These are phyloP conservation scores for Arthrobotrys sinensis DNA, from an alignment of 2,329 filamentous ascomycete genomes.

Conservation along the genomic window DNA sequence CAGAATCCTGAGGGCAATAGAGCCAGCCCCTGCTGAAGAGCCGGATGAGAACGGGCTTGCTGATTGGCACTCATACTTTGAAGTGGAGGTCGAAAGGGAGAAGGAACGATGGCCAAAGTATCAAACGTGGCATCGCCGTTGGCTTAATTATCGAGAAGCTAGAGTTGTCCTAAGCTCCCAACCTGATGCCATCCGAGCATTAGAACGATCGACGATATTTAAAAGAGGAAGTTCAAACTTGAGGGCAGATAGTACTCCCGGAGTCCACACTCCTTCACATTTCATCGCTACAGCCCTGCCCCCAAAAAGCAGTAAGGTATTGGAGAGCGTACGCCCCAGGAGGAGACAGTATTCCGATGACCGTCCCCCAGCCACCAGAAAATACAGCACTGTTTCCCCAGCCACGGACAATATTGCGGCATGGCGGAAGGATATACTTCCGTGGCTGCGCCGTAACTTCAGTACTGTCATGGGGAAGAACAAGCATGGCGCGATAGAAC, in stretches of 20 bases:
- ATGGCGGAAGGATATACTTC: constrained; percentile 59
- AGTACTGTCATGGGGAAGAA: constrained; percentile 60
- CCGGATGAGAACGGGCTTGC: constrained; percentile 59
- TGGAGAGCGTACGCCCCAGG: constrained; percentile 42
- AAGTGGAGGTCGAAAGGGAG: constrained; percentile 57
- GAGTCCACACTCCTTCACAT: constrained; percentile 23
- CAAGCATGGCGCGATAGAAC: constrained; percentile 59
- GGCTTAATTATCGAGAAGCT: constrained; percentile 59
- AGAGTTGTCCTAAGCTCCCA: constrained; percentile 56
- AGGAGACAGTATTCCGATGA: constrained; percentile 48
- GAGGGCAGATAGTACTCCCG: constrained; percentile 22
- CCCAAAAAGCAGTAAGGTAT: constrained; percentile 29
- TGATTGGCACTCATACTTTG: constrained; percentile 60
- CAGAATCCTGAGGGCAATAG: constrained; percentile 53
- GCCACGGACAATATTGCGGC: constrained; percentile 54
- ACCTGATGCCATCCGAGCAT: constrained; percentile 52
- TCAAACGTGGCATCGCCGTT: constrained; percentile 54
- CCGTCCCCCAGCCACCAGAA: constrained; percentile 47
- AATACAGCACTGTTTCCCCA: constrained; percentile 58
- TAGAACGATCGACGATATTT: constrained; percentile 58
- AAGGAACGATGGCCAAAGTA: constrained; percentile 54
- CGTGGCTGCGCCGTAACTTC: constrained; percentile 60
- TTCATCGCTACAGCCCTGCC: constrained; percentile 1
- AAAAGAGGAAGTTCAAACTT: constrained; percentile 55
- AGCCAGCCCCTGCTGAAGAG: constrained; percentile 58